Conservation (phyloP, 352 stramenopile species). For the Elongisporangium undulatum region DNA sequence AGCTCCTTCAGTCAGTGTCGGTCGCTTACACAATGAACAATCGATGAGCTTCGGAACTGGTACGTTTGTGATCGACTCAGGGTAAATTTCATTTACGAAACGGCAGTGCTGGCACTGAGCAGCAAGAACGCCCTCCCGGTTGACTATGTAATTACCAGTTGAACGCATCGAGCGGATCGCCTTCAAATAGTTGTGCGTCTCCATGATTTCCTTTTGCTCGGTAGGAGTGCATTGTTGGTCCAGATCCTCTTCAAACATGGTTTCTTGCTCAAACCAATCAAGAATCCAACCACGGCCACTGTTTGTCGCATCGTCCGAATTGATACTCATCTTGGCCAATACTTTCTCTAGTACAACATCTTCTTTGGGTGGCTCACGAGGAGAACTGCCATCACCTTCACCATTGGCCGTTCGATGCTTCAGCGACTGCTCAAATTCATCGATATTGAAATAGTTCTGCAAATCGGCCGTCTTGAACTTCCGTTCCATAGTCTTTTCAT, state of each 20-base stretch:
- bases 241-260: slow-evolving; percentile 87
- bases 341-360: slow-evolving; percentile 52
- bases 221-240: slow-evolving; percentile 66
- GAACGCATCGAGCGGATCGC: slow-evolving; percentile 45
- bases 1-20: slow-evolving; percentile 35
- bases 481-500: slow-evolving; percentile 80
- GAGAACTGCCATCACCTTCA: slow-evolving; percentile 5
- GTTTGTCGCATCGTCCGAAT: slow-evolving; percentile 11
- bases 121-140: slow-evolving; percentile 39
- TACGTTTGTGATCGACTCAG: slow-evolving; percentile 48
- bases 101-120: slow-evolving; percentile 56
- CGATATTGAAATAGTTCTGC: slow-evolving; percentile 83
- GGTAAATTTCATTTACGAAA: slow-evolving; percentile 60
- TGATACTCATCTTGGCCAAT: slow-evolving; percentile 28
- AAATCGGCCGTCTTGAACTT: slow-evolving; percentile 81
- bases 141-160: slow-evolving; percentile 26
- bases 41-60: slow-evolving; percentile 57
- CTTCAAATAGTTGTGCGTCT: slow-evolving; percentile 68
- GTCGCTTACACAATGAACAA: slow-evolving; percentile 55
- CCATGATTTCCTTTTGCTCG: slow-evolving; percentile 74
- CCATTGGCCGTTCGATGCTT: slow-evolving; percentile 23
- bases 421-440: slow-evolving; percentile 75
- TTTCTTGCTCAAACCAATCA: slow-evolving; percentile 88
- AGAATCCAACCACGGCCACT: slow-evolving; percentile 44
- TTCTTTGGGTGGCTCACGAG: slow-evolving; percentile 21